Evolutionary conservation across 179 eudicot genomes (phyloP), one percentile per base, ranked within the genome.

Genomic region (Corrigiola litoralis): DNA sequence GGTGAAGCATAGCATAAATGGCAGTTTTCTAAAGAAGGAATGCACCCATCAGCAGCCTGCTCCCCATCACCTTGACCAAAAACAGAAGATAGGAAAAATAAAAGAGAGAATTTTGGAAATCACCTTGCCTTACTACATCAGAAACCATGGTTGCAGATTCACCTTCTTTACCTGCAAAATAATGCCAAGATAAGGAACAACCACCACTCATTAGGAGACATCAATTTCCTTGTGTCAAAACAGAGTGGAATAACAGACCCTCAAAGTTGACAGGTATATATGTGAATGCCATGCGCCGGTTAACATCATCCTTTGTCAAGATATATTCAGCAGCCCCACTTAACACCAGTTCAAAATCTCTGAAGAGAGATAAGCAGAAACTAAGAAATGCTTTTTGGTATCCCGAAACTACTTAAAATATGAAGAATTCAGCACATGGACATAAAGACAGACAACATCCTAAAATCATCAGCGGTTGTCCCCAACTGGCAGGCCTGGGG

Each of bases 211-310:
- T 37, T 40, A 40, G 16, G 17, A 53, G 44, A 57, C 66, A 18
- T 42, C 41, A 49, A 49, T 42, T 44, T 23, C 71, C 61, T 37
- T 29, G 52, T 40, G 52, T 40, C 5, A 40, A 53, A 66, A 27
- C 16, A 34, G 23, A 17, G 63, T 63, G 67, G 63, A 69, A 10
- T 64, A 51, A 38, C 79, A 61, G 18, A 88, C 99, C 99, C 69
- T 90, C 97, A 78, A 94, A 88, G 81, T 90, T 94, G 65, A 81
- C 78, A 51, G 99, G 99, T 61, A 86, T 73, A 72, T 90, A 94
- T 25, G 77, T 74, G 79, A 94, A 94, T 56, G 83, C 82, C 80
- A 94, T 69, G 46, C 88, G 82, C 32, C 63, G 57, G 20, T 96
- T 91, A 68, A 94, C 80, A 78, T 90, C 99, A 52, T 94, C 89